Base-by-base conservation (phyloP, 768 basidiomycete species). In the Phaeotremella skinneri region DNA sequence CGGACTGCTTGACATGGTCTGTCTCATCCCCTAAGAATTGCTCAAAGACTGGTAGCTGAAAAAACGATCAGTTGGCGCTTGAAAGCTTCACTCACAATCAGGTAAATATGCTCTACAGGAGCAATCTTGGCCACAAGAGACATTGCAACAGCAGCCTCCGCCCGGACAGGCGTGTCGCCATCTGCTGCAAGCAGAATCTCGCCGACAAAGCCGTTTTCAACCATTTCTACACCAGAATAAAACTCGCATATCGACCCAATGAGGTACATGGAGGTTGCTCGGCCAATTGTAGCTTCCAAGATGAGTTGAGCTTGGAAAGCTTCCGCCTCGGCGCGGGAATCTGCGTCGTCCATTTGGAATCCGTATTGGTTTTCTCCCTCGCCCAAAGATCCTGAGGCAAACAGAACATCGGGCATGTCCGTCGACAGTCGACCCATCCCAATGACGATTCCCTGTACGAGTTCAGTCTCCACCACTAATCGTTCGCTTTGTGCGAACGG, bases 251-350 rank as follows among this genome's bases (percentile, higher is more conserved):
- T 85, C 6, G 90, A 86, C 37, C 91, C 91, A 80, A 94, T 89
- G 51, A 96, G 79, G 72, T 89, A 90, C 91, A 96, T 91, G 68
- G 90, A 90, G 3, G 90, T 89, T 49, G 94, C 80, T 57, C 91
- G 83, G 4, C 93, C 93, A 20, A 91, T 82, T 3, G 88, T 85
- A 14, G 87, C 89, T 72, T 93, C 90, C 64, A 90, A 84, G 29
- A 78, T 79, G 16, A 77, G 49, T 51, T 77, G 74, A 39, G 58
- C 58, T 26, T 73, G 64, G 55, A 71, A 72, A 9, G 63, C 56
- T 27, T 61, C 62, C 13, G 59, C 59, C 48, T 54, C 48, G 14
- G 61, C 63, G 16, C 43, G 23, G 20, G 42, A n/a, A 23, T 21
- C 49, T 27, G 17, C 27, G 49, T 34, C 23, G 21, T 45, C 39